These are phyloP conservation scores for Blastocladiella britannica DNA, from an alignment of 192 early-diverging fungal species.

Conservation along the genomic window DNA sequence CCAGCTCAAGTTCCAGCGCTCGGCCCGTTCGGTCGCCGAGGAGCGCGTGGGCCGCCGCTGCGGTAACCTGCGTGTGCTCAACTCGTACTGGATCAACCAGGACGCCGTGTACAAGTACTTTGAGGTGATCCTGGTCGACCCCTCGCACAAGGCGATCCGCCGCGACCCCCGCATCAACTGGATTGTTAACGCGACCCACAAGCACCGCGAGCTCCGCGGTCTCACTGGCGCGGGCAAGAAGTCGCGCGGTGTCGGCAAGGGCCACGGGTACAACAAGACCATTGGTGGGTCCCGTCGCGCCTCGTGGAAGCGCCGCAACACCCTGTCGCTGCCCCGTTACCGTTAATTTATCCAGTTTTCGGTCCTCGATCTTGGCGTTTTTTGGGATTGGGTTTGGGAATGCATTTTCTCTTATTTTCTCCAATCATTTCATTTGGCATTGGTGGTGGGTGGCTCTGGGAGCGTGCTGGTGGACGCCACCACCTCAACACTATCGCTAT, in stretches of 20 bases:
- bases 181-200: constrained; percentile 94
- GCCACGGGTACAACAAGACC: constrained; percentile 91
- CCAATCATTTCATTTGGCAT: neutral
- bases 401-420: neutral
- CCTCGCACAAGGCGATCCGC: constrained; percentile 93
- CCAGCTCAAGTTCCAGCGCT: constrained; percentile 97
- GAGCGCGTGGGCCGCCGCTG: constrained; percentile 95
- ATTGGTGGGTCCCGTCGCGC: constrained; percentile 80
- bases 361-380: neutral
- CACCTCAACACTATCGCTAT: no score
- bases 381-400: constrained; percentile 1
- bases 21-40: constrained; percentile 82
- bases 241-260: constrained; percentile 93
- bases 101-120: constrained; percentile 99
- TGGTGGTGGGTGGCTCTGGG: no score
- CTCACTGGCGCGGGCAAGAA: constrained; percentile 92
- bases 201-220: constrained; percentile 96
- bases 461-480: no score
- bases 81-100: constrained; percentile 99
- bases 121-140: constrained; percentile 97
- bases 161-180: constrained; percentile 98
- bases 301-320: constrained; percentile 88
- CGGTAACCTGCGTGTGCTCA: constrained; percentile 91
- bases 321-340: constrained; percentile 81
- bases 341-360: constrained; percentile 46